A percentile compares a stretch with the other conserved stretches of the same genome.
Evolutionary conservation across 2,329 filamentous ascomycete genomes (phyloP).

Genomic region (Curvularia lunata): DNA sequence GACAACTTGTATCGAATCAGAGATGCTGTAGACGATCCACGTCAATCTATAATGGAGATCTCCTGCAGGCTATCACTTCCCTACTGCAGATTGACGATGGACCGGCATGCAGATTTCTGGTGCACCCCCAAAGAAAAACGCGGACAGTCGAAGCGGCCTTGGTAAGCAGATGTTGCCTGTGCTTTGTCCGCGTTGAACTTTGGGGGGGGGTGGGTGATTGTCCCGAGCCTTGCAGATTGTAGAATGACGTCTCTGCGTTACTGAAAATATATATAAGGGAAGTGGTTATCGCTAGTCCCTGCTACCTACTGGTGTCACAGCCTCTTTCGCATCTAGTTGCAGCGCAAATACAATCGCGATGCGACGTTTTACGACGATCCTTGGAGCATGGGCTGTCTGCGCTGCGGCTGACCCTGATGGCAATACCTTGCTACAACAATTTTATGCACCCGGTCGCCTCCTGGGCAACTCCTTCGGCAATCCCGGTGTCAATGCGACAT

Average conservation of each 20-base stretch:
- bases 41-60: constrained; percentile 1
- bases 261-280: not conserved
- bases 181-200: too few species aligned
- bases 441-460: constrained; percentile 15
- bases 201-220: too few species aligned
- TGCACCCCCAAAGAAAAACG: too few species aligned
- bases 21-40: not conserved
- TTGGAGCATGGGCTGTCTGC: constrained; percentile 1
- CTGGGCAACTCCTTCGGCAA: constrained; percentile 26
- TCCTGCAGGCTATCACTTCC: constrained; percentile 7
- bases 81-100: not conserved
- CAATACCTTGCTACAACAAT: constrained; percentile 12
- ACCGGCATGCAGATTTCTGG: not conserved
- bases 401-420: constrained; percentile 9
- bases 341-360: not conserved
- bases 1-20: not conserved
- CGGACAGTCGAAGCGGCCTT: too few species aligned
- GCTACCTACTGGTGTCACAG: too few species aligned
- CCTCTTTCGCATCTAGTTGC: not conserved
- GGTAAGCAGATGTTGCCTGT: too few species aligned
- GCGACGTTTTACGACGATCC: not conserved
- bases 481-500: constrained; percentile 30
- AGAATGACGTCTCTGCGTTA: not conserved
- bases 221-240: not conserved
- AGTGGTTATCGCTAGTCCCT: too few species aligned